Base-by-base conservation (phyloP, 2,329 filamentous ascomycete species). In the Paracamarosporium sp. region DNA sequence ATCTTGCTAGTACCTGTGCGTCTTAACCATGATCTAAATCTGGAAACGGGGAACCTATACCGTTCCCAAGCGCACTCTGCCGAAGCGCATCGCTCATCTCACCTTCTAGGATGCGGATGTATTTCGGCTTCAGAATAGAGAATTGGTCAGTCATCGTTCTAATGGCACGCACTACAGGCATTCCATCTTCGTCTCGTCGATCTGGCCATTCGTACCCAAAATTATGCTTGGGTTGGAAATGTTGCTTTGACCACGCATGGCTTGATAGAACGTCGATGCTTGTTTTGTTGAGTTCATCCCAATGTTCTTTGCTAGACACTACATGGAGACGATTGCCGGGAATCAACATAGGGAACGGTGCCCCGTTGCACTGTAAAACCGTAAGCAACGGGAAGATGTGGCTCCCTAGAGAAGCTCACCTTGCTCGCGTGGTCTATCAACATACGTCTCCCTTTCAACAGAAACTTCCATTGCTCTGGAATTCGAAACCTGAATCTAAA, bases 271-370 rank as follows among this genome's bases (percentile, higher is more conserved):
- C 7, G 25, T 36, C 38, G 1, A 43, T 15, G 20, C 17, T 11
- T 1, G 55, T 25, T 3, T 27, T 53, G 30, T 53, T 57, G 24
- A 57, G n/a, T 4, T 57, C 55, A 13, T 53, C 12, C 48, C 43
- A 57, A 20, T 57, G 55, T n/a, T 43, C 33, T 15, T 25, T 44
- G 22, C n/a, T 43, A 17, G 41, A 41, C 4, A 53, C 17, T 5
- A 53, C 17, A 36, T 53, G 55, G 15, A 57, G 50, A 2, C 35
- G 36, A 17, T 53, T 57, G 2, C 55, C 50, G 12, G 55, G 55
- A n/a, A 50, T 50, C 11, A 20, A 12, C 20, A 57, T 9, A 11
- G 54, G 40, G 40, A 51, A 56, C 4, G 54, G 35, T 9, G 9
- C 17, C 9, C 15, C 45, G 31, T 22, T 33, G 31, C 50, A 11